Base-by-base conservation (phyloP, 2,329 filamentous ascomycete genomes). In the Orbilia oligospora region DNA sequence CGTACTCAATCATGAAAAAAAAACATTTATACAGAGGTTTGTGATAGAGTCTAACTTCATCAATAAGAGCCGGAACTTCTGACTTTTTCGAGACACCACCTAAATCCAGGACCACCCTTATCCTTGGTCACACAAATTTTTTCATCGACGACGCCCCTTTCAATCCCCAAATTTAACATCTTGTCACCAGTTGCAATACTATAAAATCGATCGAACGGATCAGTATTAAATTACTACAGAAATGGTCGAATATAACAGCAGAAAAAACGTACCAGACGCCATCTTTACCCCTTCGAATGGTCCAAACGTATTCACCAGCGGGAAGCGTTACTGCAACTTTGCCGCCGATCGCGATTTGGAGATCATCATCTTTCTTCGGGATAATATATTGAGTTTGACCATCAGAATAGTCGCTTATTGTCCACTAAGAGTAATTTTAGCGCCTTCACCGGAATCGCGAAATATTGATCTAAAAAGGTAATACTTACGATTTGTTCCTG, bases 311-410 rank as follows among this genome's bases (percentile, higher is more conserved):
- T 9, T 38, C 5, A 30, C 55, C 55, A 12, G 55, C 30, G 22
- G 30, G 30, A 22, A 61, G 20, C 0, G 20, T n/a, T 41, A 61
- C 33, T 20, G 55, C 55, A 41, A 16, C 33, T 5, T n/a, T 41
- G 1, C 20, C 14, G 16, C 55, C 55, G n/a, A 30, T 41, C 20
- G 14, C 55, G 55, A 61, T 30, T n/a, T 61, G 30, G 0, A 61
- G 55, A 61, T 5, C 38, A n/a, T n/a, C 30, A 41, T 41, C 30
- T 61, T 61, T 61, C 33, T 41, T 61, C 9, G 55, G 55, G 33
- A 61, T 10, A 22, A 61, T 9, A 44, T 41, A 22, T n/a, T 61
- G 55, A 20, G 55, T 61, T n/a, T 10, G 9, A 4, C 55, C 55
- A 22, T 61, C 55, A 5, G 55, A 41, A 30, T 20, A 61, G 55